phyloP scores from a whole-genome alignment of 164 flowering plant species.

The Umbellularia californica region DNA sequence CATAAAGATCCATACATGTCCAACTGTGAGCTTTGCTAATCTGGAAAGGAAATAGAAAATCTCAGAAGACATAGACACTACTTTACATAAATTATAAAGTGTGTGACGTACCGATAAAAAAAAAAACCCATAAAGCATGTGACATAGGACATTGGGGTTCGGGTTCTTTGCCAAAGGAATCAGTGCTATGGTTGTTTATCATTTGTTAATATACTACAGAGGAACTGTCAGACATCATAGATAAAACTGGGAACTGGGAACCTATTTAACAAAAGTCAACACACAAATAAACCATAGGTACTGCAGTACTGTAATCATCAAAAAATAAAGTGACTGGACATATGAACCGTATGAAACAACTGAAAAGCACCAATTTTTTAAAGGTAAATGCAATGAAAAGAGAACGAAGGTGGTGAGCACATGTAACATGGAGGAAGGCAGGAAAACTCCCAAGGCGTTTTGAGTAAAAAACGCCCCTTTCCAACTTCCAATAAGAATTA shows the following conservation, averaged over 20 bases:
- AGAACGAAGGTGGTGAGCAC: too few relatives aligned
- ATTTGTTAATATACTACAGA: neutral
- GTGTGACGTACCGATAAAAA: neutral
- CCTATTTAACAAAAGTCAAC: neutral
- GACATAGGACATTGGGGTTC: neutral
- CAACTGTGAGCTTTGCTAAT: slow-evolving; percentile 78
- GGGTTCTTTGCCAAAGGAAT: neutral
- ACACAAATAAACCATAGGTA: neutral
- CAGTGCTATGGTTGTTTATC: neutral
- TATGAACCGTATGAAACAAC: too few relatives aligned
- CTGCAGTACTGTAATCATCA: neutral
- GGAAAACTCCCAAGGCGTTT: too few relatives aligned
- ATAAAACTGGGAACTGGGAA: neutral
- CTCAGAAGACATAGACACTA: neutral
- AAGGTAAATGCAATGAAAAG: too few relatives aligned
- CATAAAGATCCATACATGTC: slow-evolving; percentile 97
- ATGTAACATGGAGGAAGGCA: too few relatives aligned
- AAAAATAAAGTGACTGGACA: neutral
- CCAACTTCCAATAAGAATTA: too few relatives aligned
- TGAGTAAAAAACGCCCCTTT: too few relatives aligned
- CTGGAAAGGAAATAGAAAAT: slow-evolving; percentile 30
- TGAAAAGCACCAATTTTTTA: too few relatives aligned
- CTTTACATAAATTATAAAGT: neutral
- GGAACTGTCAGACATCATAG: neutral
- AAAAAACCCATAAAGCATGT: neutral